Evolutionary conservation across 2,329 filamentous ascomycete genomes (phyloP).

Genomic region (Laburnicola sp.): DNA sequence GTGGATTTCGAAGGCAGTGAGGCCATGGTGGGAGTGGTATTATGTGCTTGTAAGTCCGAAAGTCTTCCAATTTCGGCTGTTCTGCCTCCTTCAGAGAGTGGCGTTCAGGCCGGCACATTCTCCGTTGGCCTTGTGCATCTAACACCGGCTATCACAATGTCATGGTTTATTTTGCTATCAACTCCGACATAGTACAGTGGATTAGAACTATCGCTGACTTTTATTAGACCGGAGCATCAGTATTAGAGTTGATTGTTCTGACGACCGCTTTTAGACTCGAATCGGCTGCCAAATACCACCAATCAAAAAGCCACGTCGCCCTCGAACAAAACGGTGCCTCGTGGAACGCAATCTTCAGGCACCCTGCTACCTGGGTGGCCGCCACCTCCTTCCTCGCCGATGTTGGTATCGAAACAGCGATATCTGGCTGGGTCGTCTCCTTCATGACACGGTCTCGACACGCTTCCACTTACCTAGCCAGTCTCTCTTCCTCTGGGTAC

Average conservation of each 20-base stretch:
- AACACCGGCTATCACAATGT: neutral
- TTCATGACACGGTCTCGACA: conserved; percentile 51
- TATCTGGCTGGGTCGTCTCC: conserved; percentile 53
- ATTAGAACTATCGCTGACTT: neutral
- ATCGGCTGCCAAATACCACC: conserved; percentile 36
- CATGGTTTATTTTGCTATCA: neutral
- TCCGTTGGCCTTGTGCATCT: too few species aligned
- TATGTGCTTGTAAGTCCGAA: conserved; percentile 42
- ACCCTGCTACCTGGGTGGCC: conserved; percentile 48
- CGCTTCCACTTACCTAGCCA: conserved; percentile 42
- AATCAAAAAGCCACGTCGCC: conserved; percentile 22
- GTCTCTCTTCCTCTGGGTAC: conserved; percentile 50
- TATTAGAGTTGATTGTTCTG: conserved; percentile 32
- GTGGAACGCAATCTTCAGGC: conserved; percentile 31
- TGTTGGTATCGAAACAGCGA: conserved; percentile 51
- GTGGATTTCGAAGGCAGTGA: conserved; percentile 27
- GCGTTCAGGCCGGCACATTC: neutral
- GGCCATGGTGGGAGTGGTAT: conserved; percentile 48
- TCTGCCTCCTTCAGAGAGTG: neutral
- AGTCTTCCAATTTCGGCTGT: neutral
- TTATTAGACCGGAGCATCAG: conserved; percentile 19
- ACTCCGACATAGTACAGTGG: neutral
- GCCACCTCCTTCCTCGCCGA: conserved; percentile 51
- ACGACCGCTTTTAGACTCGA: conserved; percentile 46
- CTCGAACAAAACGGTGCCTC: conserved; percentile 8